These are phyloP conservation scores for Verticillium klebahnii DNA, from an alignment of 2,329 filamentous ascomycete genomes.

Conservation along the genomic window DNA sequence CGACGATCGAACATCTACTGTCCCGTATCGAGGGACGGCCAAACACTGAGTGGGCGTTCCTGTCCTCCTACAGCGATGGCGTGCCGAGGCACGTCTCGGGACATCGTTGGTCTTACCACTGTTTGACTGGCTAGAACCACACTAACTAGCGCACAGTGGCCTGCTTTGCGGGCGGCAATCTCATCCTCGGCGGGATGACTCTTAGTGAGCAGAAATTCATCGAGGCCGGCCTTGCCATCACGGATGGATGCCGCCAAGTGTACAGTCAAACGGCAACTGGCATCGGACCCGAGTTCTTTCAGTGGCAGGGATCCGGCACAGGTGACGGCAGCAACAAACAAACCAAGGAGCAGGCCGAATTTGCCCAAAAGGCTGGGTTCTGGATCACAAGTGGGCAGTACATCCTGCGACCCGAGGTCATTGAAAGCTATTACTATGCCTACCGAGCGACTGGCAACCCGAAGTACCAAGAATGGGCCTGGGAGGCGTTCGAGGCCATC, in stretches of 20 bases:
- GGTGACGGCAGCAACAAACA: conserved; percentile 32
- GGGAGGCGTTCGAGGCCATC: conserved; percentile 70
- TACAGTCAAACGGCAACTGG: conserved; percentile 64
- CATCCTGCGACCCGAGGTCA: conserved; percentile 71
- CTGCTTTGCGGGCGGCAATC: conserved; percentile 81
- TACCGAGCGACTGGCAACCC: conserved; percentile 71
- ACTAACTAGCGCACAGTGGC: conserved; percentile 53
- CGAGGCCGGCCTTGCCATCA: conserved; percentile 68
- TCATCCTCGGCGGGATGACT: conserved; percentile 74
- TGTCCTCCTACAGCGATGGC: conserved; percentile 51
- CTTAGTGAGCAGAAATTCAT: conserved; percentile 63
- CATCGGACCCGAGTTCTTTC: conserved; percentile 73
- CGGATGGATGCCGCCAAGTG: conserved; percentile 68
- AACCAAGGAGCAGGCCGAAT: conserved; percentile 43
- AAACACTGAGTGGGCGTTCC: conserved; percentile 61
- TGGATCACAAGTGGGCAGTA: conserved; percentile 62
- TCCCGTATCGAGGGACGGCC: conserved; percentile 62
- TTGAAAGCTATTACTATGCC: conserved; percentile 84
- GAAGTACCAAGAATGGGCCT: conserved; percentile 80
- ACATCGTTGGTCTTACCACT: conserved; percentile 37
- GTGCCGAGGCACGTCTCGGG: conserved; percentile 39
- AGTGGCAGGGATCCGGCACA: conserved; percentile 47
- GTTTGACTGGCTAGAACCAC: conserved; percentile 13
- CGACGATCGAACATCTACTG: conserved; percentile 65
- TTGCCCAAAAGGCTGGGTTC: conserved; percentile 67